Percentiles rank a stretch among this genome's conserved stretches.
Evolutionary conservation across 2,329 filamentous ascomycete genomes (phyloP).

Genomic region (Blumeria graminis): DNA sequence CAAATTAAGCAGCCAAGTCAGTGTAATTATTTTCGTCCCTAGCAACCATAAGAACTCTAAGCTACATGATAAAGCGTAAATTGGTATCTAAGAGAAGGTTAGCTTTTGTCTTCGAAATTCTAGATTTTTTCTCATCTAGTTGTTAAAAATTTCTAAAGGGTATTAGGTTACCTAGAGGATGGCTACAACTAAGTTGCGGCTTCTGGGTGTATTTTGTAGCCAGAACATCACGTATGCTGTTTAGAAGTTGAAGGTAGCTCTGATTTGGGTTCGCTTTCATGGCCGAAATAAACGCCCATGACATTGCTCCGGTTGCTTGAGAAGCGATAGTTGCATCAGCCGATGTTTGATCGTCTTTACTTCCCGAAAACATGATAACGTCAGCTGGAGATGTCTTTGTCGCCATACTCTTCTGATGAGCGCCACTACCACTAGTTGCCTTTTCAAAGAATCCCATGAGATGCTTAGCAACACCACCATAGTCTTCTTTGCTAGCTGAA

Average conservation of each 20-base stretch:
- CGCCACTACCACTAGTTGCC: slow-evolving; percentile 52
- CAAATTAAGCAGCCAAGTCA: too few relatives aligned
- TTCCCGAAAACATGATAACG: slow-evolving; percentile 92
- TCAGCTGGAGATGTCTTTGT: slow-evolving; percentile 88
- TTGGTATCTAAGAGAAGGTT: neutral
- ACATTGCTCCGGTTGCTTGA: slow-evolving; percentile 89
- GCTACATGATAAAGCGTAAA: slow-evolving; percentile 1
- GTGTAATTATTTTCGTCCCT: too few relatives aligned
- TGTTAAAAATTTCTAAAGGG: neutral
- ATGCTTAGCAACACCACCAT: slow-evolving; percentile 53
- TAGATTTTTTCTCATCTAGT: neutral
- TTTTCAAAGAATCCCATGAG: slow-evolving; percentile 58
- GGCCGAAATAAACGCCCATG: slow-evolving; percentile 76
- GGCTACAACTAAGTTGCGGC: slow-evolving; percentile 82
- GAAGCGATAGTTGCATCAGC: slow-evolving; percentile 63
- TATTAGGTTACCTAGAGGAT: slow-evolving; percentile 49
- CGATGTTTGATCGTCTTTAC: slow-evolving; percentile 60
- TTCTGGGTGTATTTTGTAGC: slow-evolving; percentile 72
- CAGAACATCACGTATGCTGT: slow-evolving; percentile 76
- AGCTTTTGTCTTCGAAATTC: neutral
- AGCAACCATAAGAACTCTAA: neutral
- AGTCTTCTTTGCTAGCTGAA: slow-evolving; percentile 54
- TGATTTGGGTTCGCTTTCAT: slow-evolving; percentile 63
- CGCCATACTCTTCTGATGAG: slow-evolving; percentile 53
- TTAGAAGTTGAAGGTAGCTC: slow-evolving; percentile 80